Evolutionary conservation across 768 basidiomycete genomes (phyloP).

Genomic region (Leccinum disarticulatum): DNA sequence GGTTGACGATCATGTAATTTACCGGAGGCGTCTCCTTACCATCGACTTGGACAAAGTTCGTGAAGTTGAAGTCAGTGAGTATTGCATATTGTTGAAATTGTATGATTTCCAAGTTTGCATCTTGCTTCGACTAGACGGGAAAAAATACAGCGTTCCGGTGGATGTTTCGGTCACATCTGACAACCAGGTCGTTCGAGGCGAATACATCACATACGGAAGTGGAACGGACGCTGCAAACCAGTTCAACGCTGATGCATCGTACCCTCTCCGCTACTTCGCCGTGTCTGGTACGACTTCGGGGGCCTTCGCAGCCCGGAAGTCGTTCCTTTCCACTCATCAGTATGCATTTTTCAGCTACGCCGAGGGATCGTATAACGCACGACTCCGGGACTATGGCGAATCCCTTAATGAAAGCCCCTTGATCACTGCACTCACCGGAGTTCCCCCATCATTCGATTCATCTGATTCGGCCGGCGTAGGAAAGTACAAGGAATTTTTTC

Average conservation of each 20-base stretch:
- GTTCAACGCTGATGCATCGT: neutral
- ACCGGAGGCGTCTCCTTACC: neutral
- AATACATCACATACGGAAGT: neutral
- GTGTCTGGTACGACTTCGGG: constrained; percentile 4
- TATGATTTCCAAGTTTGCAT: neutral
- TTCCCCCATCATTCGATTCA: neutral
- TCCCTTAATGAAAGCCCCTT: neutral
- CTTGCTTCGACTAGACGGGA: neutral
- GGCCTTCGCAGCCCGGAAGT: constrained; percentile 3
- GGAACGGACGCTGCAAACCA: neutral
- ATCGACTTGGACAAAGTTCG: neutral
- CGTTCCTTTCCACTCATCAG: constrained; percentile 3
- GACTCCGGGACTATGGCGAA: constrained; percentile 1
- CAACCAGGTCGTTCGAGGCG: constrained; percentile 3
- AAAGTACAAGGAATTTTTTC: neutral
- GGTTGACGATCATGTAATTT: neutral
- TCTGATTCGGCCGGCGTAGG: neutral
- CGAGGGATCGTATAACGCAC: neutral
- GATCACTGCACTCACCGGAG: neutral
- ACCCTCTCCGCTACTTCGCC: constrained; percentile 6
- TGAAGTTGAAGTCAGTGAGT: neutral
- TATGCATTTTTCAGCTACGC: constrained; percentile 8
- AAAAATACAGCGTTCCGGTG: neutral
- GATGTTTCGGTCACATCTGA: constrained; percentile 3
- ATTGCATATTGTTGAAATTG: neutral